A percentile compares a stretch with the other conserved stretches of the same genome.
Evolutionary conservation across 805 yeast genomes (phyloP).

Genomic region (Scheffersomyces amazonensis): DNA sequence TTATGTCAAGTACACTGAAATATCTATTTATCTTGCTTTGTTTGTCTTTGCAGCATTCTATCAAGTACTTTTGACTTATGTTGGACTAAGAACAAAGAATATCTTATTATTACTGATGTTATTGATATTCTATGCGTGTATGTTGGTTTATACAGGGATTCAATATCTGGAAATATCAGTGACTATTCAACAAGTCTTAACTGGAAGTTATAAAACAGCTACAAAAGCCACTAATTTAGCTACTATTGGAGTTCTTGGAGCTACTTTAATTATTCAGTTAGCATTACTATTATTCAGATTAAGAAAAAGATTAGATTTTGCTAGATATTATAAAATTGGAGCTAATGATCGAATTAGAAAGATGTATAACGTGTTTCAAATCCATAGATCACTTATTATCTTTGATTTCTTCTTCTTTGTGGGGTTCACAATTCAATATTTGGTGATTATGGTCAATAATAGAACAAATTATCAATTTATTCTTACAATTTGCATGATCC

Average conservation of each 20-base stretch:
- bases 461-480: slow-evolving; percentile 41
- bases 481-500: slow-evolving; percentile 44
- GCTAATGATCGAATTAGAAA: slow-evolving; percentile 40
- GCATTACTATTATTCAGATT: slow-evolving; percentile 28
- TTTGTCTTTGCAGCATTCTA: slow-evolving; percentile 46
- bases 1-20: slow-evolving; percentile 21
- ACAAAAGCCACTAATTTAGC: slow-evolving; percentile 41
- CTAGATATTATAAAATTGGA: slow-evolving; percentile 46
- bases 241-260: slow-evolving; percentile 38
- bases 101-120: slow-evolving; percentile 38
- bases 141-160: slow-evolving; percentile 46
- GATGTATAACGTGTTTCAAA: slow-evolving; percentile 35
- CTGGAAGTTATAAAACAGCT: slow-evolving; percentile 24
- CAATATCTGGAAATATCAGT: slow-evolving; percentile 40
- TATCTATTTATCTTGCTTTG: slow-evolving; percentile 44
- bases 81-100: slow-evolving; percentile 39
- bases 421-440: slow-evolving; percentile 49
- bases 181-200: slow-evolving; percentile 15
- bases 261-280: slow-evolving; percentile 28
- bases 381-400: slow-evolving; percentile 28
- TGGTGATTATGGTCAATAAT: slow-evolving; percentile 39
- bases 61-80: slow-evolving; percentile 34
- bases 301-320: slow-evolving; percentile 43
- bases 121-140: slow-evolving; percentile 37
- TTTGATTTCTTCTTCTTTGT: slow-evolving; percentile 42